Evolutionary conservation across 139 green algal species (phyloP), one percentile per base, ranked within the genome.

Genomic region (Chlorella vulgaris): DNA sequence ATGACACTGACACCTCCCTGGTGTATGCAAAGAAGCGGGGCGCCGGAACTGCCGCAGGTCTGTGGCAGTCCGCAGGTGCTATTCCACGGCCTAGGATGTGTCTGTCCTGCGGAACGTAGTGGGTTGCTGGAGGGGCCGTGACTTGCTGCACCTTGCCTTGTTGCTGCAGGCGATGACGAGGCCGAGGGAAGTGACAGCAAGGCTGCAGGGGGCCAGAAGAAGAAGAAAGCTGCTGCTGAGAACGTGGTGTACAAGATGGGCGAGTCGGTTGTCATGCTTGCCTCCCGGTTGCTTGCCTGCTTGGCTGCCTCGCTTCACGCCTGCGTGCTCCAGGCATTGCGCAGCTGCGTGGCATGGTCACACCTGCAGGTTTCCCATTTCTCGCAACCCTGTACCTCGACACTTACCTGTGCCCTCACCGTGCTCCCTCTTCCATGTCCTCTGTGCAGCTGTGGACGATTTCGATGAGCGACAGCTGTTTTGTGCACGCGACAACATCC

Each of bases 381-480:
- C n/a, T n/a, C n/a, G n/a, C n/a, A n/a, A n/a, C n/a, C n/a, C n/a
- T n/a, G n/a, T n/a, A n/a, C n/a, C n/a, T n/a, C n/a, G n/a, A n/a
- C n/a, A n/a, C n/a, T n/a, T n/a, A 29, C 62, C 18, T n/a, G 13
- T 3, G 3, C 69, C 42, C 69, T 31, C 38, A 24, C 31, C n/a
- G 3, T 6, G 22, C 3, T 22, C 38, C 39, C 24, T 4, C 36
- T 36, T 51, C 18, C n/a, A 2, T 62, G 26, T 18, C 36, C 29
- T 42, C 26, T n/a, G 7, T 62, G n/a, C 61, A 74, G 78, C 69
- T 8, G 39, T 83, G 69, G 51, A 69, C 36, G n/a, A 7, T 28
- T 79, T 83, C 33, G 65, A 83, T 28, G 26, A 77, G 60, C 58
- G 78, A 0, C 78, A 83, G 65, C 38, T 83, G 51, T 83, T 73